Evolutionary conservation across 129 eudicot genomes (phyloP), one percentile per base, ranked within the genome.

Genomic region (Arctium minus): DNA sequence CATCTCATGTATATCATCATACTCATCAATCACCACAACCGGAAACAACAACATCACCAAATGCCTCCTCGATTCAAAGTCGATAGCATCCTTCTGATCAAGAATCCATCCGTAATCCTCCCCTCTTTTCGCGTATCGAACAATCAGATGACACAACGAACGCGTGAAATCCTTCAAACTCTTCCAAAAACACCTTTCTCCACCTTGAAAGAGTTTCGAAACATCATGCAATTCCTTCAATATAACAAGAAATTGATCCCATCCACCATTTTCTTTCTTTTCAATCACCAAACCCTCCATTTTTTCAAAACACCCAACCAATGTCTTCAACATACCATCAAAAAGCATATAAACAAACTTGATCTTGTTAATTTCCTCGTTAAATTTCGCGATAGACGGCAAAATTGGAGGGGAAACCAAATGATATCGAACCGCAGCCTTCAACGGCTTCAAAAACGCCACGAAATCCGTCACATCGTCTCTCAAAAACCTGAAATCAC

Each of bases 1-100:
- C 98, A 94, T 92, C 87, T 94, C 98, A 71, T 90, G 92, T 29
- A 88, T 86, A 79, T 92, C 97, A 50, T 89, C 97, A 29, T 83
- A 89, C 69, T 92, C 95, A 65, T 90, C 93, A 83, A 83, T 89
- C 77, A 88, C 86, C 83, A 84, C 27, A 22, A 22, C 94, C 22
- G 97, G 98, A 77, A 94, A 92, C 81, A 92, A 53, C 88, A 94
- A 65, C 96, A 92, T 86, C 11, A 87, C 92, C 77, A 94, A 79
- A 87, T 91, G 94, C 86, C 97, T 88, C 85, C 96, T 85, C 2
- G 92, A 87, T 82, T 88, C 96, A 84, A 90, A 94, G 81, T 90
- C 85, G 30, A 87, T 85, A 33, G 87, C 87, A 53, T 88, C 92
- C 86, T 90, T 92, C 74, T 89, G 87, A 82, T 76, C 80, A 79